Conservation (phyloP, 2,329 filamentous ascomycete species). For the Penicillium sp. region DNA sequence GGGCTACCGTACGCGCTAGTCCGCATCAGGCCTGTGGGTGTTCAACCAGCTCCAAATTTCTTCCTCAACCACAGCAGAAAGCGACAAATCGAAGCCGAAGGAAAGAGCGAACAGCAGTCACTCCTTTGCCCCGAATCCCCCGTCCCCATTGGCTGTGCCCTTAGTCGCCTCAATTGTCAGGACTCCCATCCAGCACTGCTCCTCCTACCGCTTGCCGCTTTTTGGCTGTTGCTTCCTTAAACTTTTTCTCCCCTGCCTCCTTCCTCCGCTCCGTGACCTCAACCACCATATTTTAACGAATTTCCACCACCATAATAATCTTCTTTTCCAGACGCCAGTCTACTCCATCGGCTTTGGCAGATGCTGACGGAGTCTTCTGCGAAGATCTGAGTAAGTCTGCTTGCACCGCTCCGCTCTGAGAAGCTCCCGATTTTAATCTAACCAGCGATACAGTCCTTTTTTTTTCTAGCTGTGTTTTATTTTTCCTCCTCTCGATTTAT, state of each 20-base stretch:
- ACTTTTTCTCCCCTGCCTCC: not conserved
- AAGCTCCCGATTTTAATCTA: not conserved
- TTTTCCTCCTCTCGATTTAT: slow-evolving; percentile 1
- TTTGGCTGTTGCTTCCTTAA: slow-evolving; percentile 1
- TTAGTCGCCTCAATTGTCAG: slow-evolving; percentile 5
- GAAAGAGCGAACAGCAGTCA: not conserved
- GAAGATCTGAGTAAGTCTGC: slow-evolving; percentile 1
- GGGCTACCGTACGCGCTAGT: slow-evolving; percentile 27
- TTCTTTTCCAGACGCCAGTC: slow-evolving; percentile 4
- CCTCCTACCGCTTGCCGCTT: not conserved
- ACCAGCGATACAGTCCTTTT: not conserved
- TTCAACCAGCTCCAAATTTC: slow-evolving; percentile 28
- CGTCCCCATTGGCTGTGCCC: not conserved
- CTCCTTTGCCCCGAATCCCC: slow-evolving; percentile 6
- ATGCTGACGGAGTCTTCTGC: slow-evolving; percentile 10
- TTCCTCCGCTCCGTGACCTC: not conserved
- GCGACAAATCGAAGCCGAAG: not conserved
- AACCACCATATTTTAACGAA: not conserved
- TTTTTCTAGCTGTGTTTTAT: not conserved
- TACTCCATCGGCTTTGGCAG: slow-evolving; percentile 13
- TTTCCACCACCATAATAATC: not conserved
- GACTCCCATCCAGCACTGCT: not conserved
- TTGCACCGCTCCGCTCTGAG: not conserved
- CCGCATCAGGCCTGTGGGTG: slow-evolving; percentile 27
- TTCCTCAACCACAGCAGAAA: slow-evolving; percentile 7